These are phyloP conservation scores for Sequoiadendron giganteum DNA, from an alignment of 75 land plant genomes.

Conservation along the genomic window DNA sequence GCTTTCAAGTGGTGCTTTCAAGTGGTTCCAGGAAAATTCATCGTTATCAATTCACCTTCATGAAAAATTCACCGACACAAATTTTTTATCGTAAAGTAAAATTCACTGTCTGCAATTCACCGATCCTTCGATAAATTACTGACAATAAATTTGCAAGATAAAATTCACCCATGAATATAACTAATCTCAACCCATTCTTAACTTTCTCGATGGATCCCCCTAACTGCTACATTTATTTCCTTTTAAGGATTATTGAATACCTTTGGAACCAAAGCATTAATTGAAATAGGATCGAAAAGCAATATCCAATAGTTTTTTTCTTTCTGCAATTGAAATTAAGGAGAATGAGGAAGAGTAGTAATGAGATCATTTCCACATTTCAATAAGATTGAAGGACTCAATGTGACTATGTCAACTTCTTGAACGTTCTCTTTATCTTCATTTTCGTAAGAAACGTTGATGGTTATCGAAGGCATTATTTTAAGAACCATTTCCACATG, in stretches of 20 bases:
- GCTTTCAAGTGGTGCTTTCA: conserved; percentile 85
- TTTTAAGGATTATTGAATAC: conserved; percentile 71
- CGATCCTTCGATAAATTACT: too few species aligned
- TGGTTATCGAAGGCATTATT: conserved; percentile 74
- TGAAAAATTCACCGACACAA: too few species aligned
- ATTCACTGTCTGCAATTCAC: too few species aligned
- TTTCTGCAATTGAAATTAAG: conserved; percentile 83
- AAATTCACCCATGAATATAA: too few species aligned
- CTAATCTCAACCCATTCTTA: conserved; percentile 66
- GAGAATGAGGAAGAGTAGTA: conserved; percentile 83
- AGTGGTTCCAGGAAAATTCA: too few species aligned
- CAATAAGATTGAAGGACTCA: conserved; percentile 80
- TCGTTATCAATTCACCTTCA: too few species aligned
- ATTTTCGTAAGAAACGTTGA: conserved; percentile 79
- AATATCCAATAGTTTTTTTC: conserved; percentile 90
- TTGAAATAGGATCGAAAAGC: conserved; percentile 67
- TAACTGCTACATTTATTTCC: conserved; percentile 68
- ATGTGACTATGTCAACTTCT: conserved; percentile 88
- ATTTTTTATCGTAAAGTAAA: too few species aligned
- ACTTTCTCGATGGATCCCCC: conserved; percentile 63
- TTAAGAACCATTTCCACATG: conserved; percentile 83
- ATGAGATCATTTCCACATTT: conserved; percentile 73
- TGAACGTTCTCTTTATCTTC: conserved; percentile 97
- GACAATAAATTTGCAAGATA: too few species aligned
- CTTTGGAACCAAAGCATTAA: conserved; percentile 85